Evolutionary conservation across 2,329 filamentous ascomycete genomes (phyloP), one percentile per base, ranked within the genome.

Genomic region (Coniochaeta ligniaria): DNA sequence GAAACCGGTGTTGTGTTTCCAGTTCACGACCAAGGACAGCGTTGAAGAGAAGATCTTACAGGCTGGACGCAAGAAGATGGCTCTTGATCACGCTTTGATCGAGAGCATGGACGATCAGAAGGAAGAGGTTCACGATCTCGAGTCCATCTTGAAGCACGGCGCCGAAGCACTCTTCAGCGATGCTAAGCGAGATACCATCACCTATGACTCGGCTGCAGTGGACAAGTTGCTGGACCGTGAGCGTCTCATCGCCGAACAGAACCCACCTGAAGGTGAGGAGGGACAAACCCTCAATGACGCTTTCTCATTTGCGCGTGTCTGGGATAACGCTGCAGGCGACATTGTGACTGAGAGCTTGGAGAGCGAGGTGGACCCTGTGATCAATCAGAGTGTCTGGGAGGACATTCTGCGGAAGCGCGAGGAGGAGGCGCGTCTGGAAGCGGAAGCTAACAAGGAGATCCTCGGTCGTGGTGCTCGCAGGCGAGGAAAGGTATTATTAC

Each of bases 21-120:
- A 98, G 71, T 78, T 99, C 0, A 92, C 96, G 80, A 98, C 92
- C 1, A 89, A 93, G 62, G 85, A 88, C 45, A 94, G 89, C 31
- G 92, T 90, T 0, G 95, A 99, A 72, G 95, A 99, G 75, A 93
- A 94, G 70, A 98, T 99, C 60, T 90, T 98, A 79, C 91, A 97
- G 72, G 92, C 96, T 66, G 95, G 95, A 6, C 89, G 92, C 67
- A 96, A 91, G 75, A 99, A 99, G 76, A 92, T 99, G 86, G 92
- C 92, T 0, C 83, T 99, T 0, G 95, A 99, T 68, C 93, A 98
- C 72, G 90, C 95, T 1, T 83, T 99, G 22, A 97, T 99, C 62
- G 93, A 98, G 71, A 88, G 86, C 59, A 92, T 99, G 84, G 91
- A 93, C 61, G 84, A 86, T 2, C 88, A 93, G n/a, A 89, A 95